Base-by-base conservation (phyloP, 331 rosid species). In the Quercus lobata region DNA sequence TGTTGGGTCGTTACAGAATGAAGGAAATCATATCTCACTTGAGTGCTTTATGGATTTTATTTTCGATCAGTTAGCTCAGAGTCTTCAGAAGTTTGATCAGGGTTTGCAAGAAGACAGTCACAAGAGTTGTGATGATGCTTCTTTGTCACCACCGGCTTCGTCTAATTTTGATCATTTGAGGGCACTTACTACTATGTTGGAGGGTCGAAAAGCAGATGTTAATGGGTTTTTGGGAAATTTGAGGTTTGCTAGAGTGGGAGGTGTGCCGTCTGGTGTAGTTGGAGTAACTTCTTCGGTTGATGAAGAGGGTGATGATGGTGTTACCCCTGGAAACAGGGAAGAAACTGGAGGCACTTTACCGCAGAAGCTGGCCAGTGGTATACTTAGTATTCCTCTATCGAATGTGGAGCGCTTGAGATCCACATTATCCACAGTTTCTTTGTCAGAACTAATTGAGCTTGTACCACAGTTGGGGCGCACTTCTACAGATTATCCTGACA, bases 381-480 rank as follows among this genome's bases (percentile, higher is more conserved):
- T 96, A 77, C 86, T 96, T 73, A 93, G 97, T 72, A 89, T 93
- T 82, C 99, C 99, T 62, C 87, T 96, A 32, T 87, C 97, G 21
- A 96, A 96, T 70, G 99, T 96, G 78, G 99, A 93, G 87, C 99
- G 99, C 76, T 83, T 96, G 84, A 92, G 87, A 88, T 88, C 99
- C 77, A 93, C 94, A 22, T 85, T 96, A 80, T 90, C 99, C 63
- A 88, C 97, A 0, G 93, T 96, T 79, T 91, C 99, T 35, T 86
- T 96, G 73, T 58, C 98, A 9, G 99, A 96, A 82, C 88, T 96
- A 79, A 81, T 89, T 75, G 99, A 96, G 90, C 94, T 96, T 78
- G 86, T 96, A 58, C 98, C 97, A 0, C 99, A 91, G 65, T 79
- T 93, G 53, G 94, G 97, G 79, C 85, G 86, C 62, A 69, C 96